Conservation (phyloP, 2,329 filamentous ascomycete species). For the Ophiostoma tasmaniense region DNA sequence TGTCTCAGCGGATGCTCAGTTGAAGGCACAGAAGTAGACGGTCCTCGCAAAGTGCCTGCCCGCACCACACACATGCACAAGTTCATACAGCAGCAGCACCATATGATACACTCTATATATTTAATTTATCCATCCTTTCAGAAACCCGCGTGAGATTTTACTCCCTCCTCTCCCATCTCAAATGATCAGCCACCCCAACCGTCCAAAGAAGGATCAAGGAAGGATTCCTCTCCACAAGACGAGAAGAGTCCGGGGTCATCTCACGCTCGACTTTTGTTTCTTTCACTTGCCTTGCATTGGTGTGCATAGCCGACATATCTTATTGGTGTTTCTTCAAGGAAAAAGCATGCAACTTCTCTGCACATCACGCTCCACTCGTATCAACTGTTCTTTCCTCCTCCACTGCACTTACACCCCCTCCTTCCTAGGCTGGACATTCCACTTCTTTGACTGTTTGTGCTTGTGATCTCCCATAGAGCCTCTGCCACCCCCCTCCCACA, state of each 20-base stretch:
- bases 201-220: too few species aligned
- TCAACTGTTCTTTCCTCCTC: background rate
- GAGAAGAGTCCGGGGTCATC: background rate
- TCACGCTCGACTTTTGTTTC: too few species aligned
- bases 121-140: too few species aligned
- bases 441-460: too few species aligned
- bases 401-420: background rate
- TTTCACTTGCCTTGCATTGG: too few species aligned
- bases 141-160: background rate
- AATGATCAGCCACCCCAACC: background rate
- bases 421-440: background rate
- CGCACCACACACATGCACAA: too few species aligned
- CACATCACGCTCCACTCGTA: background rate
- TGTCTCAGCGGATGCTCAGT: background rate
- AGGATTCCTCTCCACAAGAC: background rate
- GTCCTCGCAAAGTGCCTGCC: too few species aligned
- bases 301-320: too few species aligned
- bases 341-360: background rate
- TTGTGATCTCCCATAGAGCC: too few species aligned
- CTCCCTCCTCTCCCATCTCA: background rate
- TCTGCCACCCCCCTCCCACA: background rate
- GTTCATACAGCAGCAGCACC: too few species aligned
- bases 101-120: too few species aligned
- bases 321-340: background rate
- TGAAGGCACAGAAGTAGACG: too few species aligned